Percentiles rank a stretch among this genome's conserved stretches.
Conservation (phyloP, 352 stramenopile species). For the Globisporangium lucens region DNA sequence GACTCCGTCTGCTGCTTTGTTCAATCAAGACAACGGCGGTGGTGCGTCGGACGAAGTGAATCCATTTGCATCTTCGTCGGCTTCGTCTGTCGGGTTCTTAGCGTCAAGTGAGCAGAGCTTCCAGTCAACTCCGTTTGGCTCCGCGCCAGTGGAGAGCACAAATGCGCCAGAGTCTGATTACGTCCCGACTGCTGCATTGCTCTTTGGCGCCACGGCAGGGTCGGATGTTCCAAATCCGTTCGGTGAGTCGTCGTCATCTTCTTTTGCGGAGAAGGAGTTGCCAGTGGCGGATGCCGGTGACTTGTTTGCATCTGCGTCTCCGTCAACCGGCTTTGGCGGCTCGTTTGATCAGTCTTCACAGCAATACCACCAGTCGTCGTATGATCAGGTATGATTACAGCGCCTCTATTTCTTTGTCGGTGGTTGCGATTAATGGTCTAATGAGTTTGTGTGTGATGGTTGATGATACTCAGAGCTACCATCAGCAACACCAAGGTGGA, state of each 20-base stretch:
- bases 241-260: conserved; percentile 15
- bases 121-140: conserved; percentile 15
- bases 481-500: conserved; percentile 15
- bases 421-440: background rate
- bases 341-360: conserved; percentile 30
- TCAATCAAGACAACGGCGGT: conserved; percentile 18
- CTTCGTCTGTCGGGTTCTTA: conserved; percentile 26
- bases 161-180: conserved; percentile 5
- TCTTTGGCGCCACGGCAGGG: conserved; percentile 56
- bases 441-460: background rate
- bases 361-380: conserved; percentile 25
- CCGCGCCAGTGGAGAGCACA: conserved; percentile 1
- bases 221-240: conserved; percentile 55
- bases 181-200: conserved; percentile 44
- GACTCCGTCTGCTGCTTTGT: conserved; percentile 19
- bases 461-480: conserved; percentile 6
- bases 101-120: conserved; percentile 15
- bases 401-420: background rate
- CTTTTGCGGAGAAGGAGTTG: conserved; percentile 48
- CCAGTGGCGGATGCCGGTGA: conserved; percentile 50
- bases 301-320: conserved; percentile 48
- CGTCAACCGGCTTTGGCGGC: conserved; percentile 29
- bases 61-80: conserved; percentile 38
- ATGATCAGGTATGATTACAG: conserved; percentile 31
- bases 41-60: conserved; percentile 31